Evolutionary conservation across 805 yeast genomes (phyloP).

Genomic region (Starmerella bombicola): DNA sequence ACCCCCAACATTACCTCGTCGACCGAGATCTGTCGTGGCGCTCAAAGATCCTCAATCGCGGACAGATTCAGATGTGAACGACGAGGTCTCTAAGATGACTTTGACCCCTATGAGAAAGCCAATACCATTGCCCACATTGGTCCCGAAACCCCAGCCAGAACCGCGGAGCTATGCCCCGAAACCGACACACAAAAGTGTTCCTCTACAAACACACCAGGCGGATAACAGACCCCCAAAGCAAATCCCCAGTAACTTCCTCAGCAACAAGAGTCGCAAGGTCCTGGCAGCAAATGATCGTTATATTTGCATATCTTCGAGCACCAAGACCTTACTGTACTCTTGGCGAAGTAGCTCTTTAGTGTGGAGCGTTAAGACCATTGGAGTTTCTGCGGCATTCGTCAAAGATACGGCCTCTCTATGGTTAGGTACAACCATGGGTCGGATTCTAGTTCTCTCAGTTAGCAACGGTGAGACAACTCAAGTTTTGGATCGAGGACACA

Average conservation of each 20-base stretch:
- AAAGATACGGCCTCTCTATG: slow-evolving; percentile 8
- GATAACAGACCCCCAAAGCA: slow-evolving; percentile 12
- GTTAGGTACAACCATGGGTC: slow-evolving; percentile 11
- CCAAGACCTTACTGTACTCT: slow-evolving; percentile 10
- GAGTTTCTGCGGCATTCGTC: slow-evolving; percentile 8
- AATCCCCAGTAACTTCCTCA: slow-evolving; percentile 9
- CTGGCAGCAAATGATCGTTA: slow-evolving; percentile 14
- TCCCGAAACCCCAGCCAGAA: neutral
- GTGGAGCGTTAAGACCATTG: slow-evolving; percentile 12
- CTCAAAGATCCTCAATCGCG: too few relatives aligned
- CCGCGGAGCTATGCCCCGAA: slow-evolving; percentile 12
- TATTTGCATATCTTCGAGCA: slow-evolving; percentile 6
- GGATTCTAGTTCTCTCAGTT: neutral
- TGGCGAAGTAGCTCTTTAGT: slow-evolving; percentile 13
- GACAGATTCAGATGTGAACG: too few relatives aligned
- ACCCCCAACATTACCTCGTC: too few relatives aligned
- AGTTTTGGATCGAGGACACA: slow-evolving; percentile 9
- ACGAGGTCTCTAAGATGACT: too few relatives aligned
- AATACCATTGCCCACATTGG: neutral
- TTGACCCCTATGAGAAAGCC: too few relatives aligned
- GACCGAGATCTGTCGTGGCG: too few relatives aligned
- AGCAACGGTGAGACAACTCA: slow-evolving; percentile 1
- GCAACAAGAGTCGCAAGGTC: slow-evolving; percentile 1
- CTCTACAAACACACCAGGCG: slow-evolving; percentile 11
- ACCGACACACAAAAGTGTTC: slow-evolving; percentile 4